Conservation (phyloP, 2,329 filamentous ascomycete species). For the Xylariomycetidae sp. region DNA sequence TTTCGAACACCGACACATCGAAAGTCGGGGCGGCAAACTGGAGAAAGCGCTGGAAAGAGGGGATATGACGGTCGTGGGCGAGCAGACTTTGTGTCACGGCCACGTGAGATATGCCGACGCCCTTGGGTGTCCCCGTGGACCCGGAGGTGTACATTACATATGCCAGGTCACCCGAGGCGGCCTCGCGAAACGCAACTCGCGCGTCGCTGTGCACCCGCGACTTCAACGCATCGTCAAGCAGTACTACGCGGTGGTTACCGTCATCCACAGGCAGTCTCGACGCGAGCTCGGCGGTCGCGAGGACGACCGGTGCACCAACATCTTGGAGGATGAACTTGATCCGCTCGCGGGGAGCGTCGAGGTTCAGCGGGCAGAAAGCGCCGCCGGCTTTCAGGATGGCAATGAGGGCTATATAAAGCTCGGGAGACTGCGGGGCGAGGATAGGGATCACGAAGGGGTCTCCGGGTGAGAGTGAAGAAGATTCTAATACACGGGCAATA, state of each 20-base stretch:
- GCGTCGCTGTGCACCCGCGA: not conserved
- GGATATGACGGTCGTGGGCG: slow-evolving; percentile 75
- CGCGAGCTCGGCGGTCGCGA: slow-evolving; percentile 54
- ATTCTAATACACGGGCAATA: slow-evolving; percentile 35
- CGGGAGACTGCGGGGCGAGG: slow-evolving; percentile 69
- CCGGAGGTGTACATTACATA: slow-evolving; percentile 95
- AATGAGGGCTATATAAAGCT: slow-evolving; percentile 72
- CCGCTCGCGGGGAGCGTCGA: slow-evolving; percentile 72
- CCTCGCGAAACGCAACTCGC: slow-evolving; percentile 2
- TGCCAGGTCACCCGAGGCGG: slow-evolving; percentile 48
- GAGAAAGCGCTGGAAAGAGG: slow-evolving; percentile 71
- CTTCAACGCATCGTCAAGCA: slow-evolving; percentile 25
- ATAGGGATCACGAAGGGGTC: slow-evolving; percentile 62
- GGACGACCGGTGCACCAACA: slow-evolving; percentile 62
- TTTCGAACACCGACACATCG: slow-evolving; percentile 91
- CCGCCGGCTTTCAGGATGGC: slow-evolving; percentile 76
- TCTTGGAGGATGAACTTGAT: slow-evolving; percentile 78
- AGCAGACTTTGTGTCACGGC: slow-evolving; percentile 79
- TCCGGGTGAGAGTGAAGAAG: slow-evolving; percentile 1
- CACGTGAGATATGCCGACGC: slow-evolving; percentile 74
- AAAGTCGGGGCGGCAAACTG: slow-evolving; percentile 93
- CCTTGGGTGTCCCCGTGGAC: slow-evolving; percentile 85
- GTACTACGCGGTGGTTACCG: slow-evolving; percentile 28
- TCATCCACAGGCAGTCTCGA: slow-evolving; percentile 32
- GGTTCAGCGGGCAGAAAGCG: slow-evolving; percentile 79